These are phyloP conservation scores for Orobanche coerulescens DNA, from an alignment of 257 asterid species.

Conservation along the genomic window DNA sequence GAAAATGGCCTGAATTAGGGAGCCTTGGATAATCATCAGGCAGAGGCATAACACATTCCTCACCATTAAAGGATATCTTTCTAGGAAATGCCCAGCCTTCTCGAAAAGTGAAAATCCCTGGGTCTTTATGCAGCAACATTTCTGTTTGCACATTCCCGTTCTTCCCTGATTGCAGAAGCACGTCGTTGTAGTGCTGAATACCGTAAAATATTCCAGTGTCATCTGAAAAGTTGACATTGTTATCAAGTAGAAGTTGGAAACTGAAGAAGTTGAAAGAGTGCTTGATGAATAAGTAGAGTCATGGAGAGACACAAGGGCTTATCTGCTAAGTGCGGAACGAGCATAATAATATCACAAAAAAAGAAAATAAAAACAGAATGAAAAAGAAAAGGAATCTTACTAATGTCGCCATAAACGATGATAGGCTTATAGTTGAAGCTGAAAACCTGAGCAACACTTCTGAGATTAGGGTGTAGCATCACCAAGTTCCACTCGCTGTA, in stretches of 20 bases:
- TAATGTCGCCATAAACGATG: slow-evolving; percentile 42
- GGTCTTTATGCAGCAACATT: neutral
- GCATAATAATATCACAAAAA: too few relatives aligned
- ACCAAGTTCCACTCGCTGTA: slow-evolving; percentile 72
- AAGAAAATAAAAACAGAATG: neutral
- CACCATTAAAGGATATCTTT: neutral
- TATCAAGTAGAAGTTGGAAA: too few relatives aligned
- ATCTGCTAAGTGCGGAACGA: too few relatives aligned
- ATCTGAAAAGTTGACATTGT: too few relatives aligned
- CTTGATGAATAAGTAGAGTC: too few relatives aligned
- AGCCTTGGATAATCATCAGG: neutral
- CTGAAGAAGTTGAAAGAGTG: too few relatives aligned
- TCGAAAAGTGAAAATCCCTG: neutral
- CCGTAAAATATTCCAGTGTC: slow-evolving; percentile 78
- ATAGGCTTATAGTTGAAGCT: slow-evolving; percentile 81
- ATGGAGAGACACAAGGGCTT: too few relatives aligned
- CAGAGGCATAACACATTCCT: neutral
- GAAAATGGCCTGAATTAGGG: neutral
- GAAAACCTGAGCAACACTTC: slow-evolving; percentile 49
- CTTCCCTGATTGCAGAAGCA: slow-evolving; percentile 58
- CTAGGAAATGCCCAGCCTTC: neutral
- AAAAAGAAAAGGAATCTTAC: slow-evolving; percentile 30
- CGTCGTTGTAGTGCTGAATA: slow-evolving; percentile 51
- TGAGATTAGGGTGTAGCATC: slow-evolving; percentile 64
- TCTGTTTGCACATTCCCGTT: slow-evolving; percentile 33